A percentile compares a stretch with the other conserved stretches of the same genome.
These are phyloP conservation scores for Xylariaceae sp. DNA, from an alignment of 2,329 filamentous ascomycete genomes.

Conservation along the genomic window DNA sequence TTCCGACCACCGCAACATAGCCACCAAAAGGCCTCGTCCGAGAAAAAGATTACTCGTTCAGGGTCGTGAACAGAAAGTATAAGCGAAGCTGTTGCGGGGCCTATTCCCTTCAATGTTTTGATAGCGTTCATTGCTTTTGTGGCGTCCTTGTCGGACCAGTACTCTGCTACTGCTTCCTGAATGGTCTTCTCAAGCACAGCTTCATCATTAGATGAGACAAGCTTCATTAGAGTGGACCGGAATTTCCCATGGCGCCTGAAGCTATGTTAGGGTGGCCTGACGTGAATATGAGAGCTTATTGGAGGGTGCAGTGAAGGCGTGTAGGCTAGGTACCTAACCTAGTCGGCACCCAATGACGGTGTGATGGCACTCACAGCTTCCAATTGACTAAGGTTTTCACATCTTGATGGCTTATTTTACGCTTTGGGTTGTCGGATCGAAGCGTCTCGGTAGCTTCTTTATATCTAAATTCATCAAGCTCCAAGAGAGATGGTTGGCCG, in stretches of 20 bases:
- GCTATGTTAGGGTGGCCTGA: constrained; percentile 10
- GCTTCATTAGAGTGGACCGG: constrained; percentile 54
- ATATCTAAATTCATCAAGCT: constrained; percentile 59
- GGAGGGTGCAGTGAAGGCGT: background rate
- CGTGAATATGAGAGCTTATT: background rate
- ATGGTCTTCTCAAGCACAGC: constrained; percentile 44
- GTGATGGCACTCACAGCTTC: constrained; percentile 55
- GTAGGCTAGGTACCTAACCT: background rate
- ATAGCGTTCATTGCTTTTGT: constrained; percentile 48
- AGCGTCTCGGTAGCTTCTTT: constrained; percentile 46
- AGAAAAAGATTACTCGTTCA: constrained; percentile 63
- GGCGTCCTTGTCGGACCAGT: constrained; percentile 35
- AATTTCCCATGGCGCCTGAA: constrained; percentile 56
- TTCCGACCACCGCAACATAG: constrained; percentile 50
- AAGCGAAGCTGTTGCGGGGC: constrained; percentile 73
- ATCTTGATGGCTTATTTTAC: constrained; percentile 49
- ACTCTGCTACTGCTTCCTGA: constrained; percentile 44
- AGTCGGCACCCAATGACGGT: background rate
- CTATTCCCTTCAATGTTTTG: constrained; percentile 63
- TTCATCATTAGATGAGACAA: constrained; percentile 56
- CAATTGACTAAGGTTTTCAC: constrained; percentile 59
- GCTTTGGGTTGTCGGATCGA: constrained; percentile 29
- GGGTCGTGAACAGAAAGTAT: constrained; percentile 61
- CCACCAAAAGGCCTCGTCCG: constrained; percentile 74
- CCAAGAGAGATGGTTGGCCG: constrained; percentile 46